Evolutionary conservation across 176 grass and related monocot genomes (phyloP), one percentile per base, ranked within the genome.

Genomic region (Canna indica): DNA sequence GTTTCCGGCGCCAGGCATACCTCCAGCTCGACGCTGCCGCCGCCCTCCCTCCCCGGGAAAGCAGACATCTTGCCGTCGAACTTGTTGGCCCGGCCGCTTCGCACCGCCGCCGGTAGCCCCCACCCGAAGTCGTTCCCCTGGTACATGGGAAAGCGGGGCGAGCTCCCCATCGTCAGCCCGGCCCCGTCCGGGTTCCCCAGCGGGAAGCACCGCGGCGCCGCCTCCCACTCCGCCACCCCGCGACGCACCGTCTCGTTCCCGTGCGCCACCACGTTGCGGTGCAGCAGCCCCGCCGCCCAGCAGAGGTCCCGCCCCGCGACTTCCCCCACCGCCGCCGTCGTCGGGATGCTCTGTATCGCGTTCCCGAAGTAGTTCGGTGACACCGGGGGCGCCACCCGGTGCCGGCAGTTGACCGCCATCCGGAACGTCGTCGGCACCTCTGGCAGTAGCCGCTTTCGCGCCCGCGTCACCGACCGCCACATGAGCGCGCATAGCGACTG

Each of bases 41-140:
- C 59, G 0, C 89, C 94, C 59, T 82, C 34, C 56, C 82, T 81
- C 1, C 80, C 84, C 0, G 94, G 94, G 73, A 99, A 99, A 14
- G 86, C 93, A 31, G 88, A 97, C 83, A 97, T 97, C 86, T 97
- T 97, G 22, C 88, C 93, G 47, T 99, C 89, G 67, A 93, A 93
- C 76, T 99, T 93, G 85, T 99, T 99, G 8, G 94, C 94, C 50
- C 80, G 72, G 0, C 94, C 94, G 66, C 94, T 99, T 17, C 94
- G 75, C 68, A 99, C 86, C 16, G 94, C 94, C 53, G 84, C 68
- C 7, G 94, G 78, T 9, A 31, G 77, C 4, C 94, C 90, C 94
- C 94, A 99, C 5, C 93, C 93, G 20, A 97, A 97, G 82, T 97
- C 86, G 77, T 92, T 92, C 35, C 88, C 86, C 53, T 87, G 84